Evolutionary conservation across 495 filamentous ascomycete species (phyloP), one percentile per base, ranked within the genome.

Genomic region (Trichoderma gamsii): DNA sequence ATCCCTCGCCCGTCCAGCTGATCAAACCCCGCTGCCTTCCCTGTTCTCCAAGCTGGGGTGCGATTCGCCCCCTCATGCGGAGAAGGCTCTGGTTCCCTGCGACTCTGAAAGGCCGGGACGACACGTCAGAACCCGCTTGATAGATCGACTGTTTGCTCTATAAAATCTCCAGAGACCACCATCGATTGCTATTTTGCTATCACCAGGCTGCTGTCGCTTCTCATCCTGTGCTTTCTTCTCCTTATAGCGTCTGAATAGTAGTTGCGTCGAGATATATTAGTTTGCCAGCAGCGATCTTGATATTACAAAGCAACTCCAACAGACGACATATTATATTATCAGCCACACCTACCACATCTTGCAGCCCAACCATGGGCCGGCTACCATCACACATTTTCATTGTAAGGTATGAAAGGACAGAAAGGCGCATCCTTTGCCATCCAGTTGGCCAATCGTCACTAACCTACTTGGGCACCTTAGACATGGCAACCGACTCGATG

Each of bases 401-500:
- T 73, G 91, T 89, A 69, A 89, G 93, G 92, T 92, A 80, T 64
- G 84, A 80, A 41, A 8, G 41, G 49, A 41, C 1, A 25, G 9
- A 61, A 32, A 12, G 23, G 8, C 56, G 32, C 49, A 27, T 4
- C 1, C 25, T 25, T 11, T 23, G 21, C 32, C 23, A 16, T 52
- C 21, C 11, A n/a, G 25, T 65, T 16, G 23, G 49, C 61, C 65
- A 23, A 63, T 16, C 4, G 64, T 23, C 3, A 11, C 23, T 12
- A 59, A 43, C 41, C 51, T n/a, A 8, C 21, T 32, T 18, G 35
- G 9, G 27, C 51, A 63, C 18, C 8, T 41, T 27, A 97, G 92
- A 76, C 95, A 99, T 76, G 95, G 95, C 70, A 88, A 92, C 52
- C 89, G 95, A 46, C 87, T 99, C 41, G 95, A 99, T 76, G 91